Evolutionary conservation across 2,329 filamentous ascomycete genomes (phyloP), one percentile per base, ranked within the genome.

Genomic region (Colletotrichum viniferum): DNA sequence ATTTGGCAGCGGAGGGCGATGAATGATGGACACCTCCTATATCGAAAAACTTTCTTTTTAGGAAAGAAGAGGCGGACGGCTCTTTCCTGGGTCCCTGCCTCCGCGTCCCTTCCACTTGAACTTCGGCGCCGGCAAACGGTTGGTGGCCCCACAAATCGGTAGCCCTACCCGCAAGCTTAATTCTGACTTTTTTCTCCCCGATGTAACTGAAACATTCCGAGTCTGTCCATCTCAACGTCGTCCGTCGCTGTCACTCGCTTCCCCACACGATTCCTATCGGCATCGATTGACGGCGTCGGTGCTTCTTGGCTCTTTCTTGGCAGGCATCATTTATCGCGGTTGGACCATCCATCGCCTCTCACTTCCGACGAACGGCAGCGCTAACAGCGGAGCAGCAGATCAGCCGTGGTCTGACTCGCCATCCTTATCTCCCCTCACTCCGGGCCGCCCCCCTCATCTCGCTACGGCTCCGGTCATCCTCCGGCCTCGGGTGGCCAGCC

Each of bases 131-230:
- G 38, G 30, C 28, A 34, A 43, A 26, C 65, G 52, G 32, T 32
- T 52, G 9, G 30, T 38, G 52, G 69, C 58, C 38, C 73, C 73
- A 74, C 73, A 62, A 62, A 56, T 38, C 56, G 28, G 26, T 69
- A 72, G 73, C 73, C 73, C 69, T 74, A 72, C 73, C 73, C 73
- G 73, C 62, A 36, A 74, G 73, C 62, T 72, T 74, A 74, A 63
- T 72, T 62, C 62, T 56, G 56, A 67, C 38, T 74, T 72, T 74
- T 69, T 24, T 48, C 43, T 21, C 43, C 43, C 62, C 36, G 69
- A 67, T 62, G 32, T 63, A 55, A 48, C 71, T 63, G 38, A 63
- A 63, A 55, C 38, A 55, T 38, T 74, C 32, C 56, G 7, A 52
- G 12, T 38, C 24, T 61, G 58, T 30, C 38, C 30, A 62, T 62